These are phyloP conservation scores for Magnusiomyces tetraspermus DNA, from an alignment of 1,139 yeast genomes.

Conservation along the genomic window DNA sequence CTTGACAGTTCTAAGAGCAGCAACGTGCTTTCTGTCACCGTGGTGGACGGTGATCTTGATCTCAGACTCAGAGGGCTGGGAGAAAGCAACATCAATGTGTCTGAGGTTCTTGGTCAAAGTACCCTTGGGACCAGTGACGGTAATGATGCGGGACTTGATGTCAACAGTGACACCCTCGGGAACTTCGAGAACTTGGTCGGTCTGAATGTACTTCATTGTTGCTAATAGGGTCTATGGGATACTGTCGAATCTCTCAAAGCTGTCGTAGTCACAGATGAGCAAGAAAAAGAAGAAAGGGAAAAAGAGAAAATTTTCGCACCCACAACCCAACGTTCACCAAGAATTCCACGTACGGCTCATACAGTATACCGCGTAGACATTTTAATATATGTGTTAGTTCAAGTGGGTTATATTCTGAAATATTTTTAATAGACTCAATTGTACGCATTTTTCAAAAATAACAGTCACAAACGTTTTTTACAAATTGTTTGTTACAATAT, in stretches of 20 bases:
- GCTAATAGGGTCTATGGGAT: slow-evolving; percentile 8
- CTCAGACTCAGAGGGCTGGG: slow-evolving; percentile 58
- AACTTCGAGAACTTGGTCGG: slow-evolving; percentile 82
- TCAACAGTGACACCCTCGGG: slow-evolving; percentile 91
- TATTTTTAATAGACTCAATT: too few relatives aligned
- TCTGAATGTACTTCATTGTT: slow-evolving; percentile 85
- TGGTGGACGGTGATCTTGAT: slow-evolving; percentile 91
- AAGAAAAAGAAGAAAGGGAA: not conserved
- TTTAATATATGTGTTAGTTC: too few relatives aligned
- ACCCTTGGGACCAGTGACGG: slow-evolving; percentile 99
- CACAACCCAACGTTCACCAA: too few relatives aligned
- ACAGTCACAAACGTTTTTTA: too few relatives aligned
- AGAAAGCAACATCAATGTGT: slow-evolving; percentile 92
- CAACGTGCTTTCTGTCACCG: slow-evolving; percentile 99
- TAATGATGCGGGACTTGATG: slow-evolving; percentile 86
- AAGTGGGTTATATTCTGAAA: too few relatives aligned
- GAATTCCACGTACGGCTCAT: too few relatives aligned
- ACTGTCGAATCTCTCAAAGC: slow-evolving; percentile 1
- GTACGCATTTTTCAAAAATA: too few relatives aligned
- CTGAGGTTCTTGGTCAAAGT: slow-evolving; percentile 79
- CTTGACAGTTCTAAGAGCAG: slow-evolving; percentile 98
- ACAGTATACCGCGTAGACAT: too few relatives aligned
- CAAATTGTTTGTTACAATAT: too few relatives aligned
- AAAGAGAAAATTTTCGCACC: too few relatives aligned
- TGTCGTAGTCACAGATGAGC: slow-evolving; percentile 6